These are phyloP conservation scores for Cylindrotheca closterium DNA, from an alignment of 108 stramenopile genomes.

Conservation along the genomic window DNA sequence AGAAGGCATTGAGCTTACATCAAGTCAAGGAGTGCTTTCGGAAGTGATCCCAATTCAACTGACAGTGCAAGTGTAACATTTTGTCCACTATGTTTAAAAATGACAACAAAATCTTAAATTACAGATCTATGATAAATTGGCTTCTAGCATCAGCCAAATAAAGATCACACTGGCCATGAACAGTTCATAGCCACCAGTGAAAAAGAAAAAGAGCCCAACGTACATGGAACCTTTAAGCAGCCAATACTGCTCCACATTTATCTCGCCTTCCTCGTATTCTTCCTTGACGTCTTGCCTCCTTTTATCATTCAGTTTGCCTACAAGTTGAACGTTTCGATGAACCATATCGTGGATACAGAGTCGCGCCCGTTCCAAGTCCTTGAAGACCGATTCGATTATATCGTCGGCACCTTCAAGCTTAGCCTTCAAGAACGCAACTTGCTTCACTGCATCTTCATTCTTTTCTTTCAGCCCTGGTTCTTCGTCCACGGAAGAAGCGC, in stretches of 20 bases:
- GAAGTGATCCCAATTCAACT: constrained; percentile 18
- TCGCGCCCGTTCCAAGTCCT: constrained; percentile 39
- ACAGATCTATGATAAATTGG: constrained; percentile 7
- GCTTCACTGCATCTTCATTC: constrained; percentile 18
- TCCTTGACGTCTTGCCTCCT: constrained; percentile 26
- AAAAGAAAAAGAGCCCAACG: constrained; percentile 38
- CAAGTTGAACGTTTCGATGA: constrained; percentile 23
- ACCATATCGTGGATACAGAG: constrained; percentile 35
- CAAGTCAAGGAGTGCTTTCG: constrained; percentile 6
- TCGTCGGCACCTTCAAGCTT: constrained; percentile 36
- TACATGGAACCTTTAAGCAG: constrained; percentile 38
- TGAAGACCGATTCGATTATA: constrained; percentile 28
- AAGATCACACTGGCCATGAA: constrained; percentile 39
- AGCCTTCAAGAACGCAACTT: constrained; percentile 28
- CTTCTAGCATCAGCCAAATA: constrained; percentile 36
- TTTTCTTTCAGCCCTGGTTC: constrained; percentile 23
- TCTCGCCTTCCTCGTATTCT: constrained; percentile 28
- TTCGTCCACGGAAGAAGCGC: background rate
- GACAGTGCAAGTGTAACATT: constrained; percentile 17
- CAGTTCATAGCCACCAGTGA: constrained; percentile 30
- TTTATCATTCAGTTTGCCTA: constrained; percentile 19
- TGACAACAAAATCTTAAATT: background rate
- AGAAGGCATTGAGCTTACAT: constrained; percentile 55
- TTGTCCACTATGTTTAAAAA: background rate
- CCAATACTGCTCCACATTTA: constrained; percentile 41